Conservation (phyloP, 257 asterid species). For the Solanum clarkiae region DNA sequence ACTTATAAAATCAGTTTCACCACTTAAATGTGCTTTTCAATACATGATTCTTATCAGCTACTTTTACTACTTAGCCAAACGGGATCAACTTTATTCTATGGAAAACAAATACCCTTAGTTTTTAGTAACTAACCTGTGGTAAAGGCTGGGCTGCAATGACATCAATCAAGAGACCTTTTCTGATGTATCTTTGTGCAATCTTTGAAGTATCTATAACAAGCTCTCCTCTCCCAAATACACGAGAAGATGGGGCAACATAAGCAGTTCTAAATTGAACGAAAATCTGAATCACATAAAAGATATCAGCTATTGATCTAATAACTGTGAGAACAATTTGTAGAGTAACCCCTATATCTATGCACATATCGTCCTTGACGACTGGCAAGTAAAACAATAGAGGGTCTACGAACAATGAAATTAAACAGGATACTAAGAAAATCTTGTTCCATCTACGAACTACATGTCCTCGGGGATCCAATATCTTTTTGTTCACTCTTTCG, state of each 20-base stretch:
- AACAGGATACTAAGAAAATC: slow-evolving; percentile 67
- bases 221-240: slow-evolving; percentile 91
- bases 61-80: not conserved
- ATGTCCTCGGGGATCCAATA: slow-evolving; percentile 84
- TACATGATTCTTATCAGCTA: not conserved
- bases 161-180: slow-evolving; percentile 50
- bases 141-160: slow-evolving; percentile 68
- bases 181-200: slow-evolving; percentile 47
- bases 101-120: not conserved
- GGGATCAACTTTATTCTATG: not conserved
- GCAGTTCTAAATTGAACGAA: slow-evolving; percentile 58
- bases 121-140: slow-evolving; percentile 54
- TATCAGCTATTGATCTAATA: slow-evolving; percentile 58
- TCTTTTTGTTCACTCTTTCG: slow-evolving; percentile 52
- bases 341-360: slow-evolving; percentile 53
- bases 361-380: slow-evolving; percentile 22
- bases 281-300: slow-evolving; percentile 63
- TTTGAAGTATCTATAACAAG: slow-evolving; percentile 67
- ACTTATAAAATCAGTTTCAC: not conserved
- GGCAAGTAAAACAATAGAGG: slow-evolving; percentile 88
- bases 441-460: slow-evolving; percentile 68
- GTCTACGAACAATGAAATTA: slow-evolving; percentile 76
- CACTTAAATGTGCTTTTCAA: not conserved
- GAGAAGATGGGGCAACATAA: slow-evolving; percentile 91
- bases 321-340: slow-evolving; percentile 54